Conservation (phyloP, 331 rosid genomes). For the Malus hybrid region DNA sequence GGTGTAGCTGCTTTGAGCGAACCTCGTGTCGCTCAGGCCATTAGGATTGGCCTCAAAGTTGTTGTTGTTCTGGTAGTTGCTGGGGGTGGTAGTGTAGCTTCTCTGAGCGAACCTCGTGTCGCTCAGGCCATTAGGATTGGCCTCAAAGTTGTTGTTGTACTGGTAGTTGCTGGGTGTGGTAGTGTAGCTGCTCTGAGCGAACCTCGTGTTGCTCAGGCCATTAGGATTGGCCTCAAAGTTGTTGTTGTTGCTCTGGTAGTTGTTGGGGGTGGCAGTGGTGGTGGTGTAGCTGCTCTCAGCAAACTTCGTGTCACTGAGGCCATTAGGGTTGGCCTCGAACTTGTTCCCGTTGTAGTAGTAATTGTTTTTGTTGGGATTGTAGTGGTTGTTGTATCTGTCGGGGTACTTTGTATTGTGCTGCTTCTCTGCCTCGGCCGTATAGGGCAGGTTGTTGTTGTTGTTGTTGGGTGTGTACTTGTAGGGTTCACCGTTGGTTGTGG, state of each 20-base stretch:
- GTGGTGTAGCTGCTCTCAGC: slow-evolving; percentile 1
- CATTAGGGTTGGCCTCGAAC: slow-evolving; percentile 10
- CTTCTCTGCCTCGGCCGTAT: slow-evolving; percentile 9
- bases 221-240: slow-evolving; percentile 10
- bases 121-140: neutral
- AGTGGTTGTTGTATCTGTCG: slow-evolving; percentile 8
- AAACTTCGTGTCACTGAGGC: neutral
- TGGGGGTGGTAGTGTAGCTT: neutral
- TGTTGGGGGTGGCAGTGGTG: neutral
- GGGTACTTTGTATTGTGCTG: neutral
- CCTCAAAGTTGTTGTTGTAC: no score
- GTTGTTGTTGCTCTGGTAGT: neutral
- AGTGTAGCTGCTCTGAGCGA: slow-evolving; percentile 1
- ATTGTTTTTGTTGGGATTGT: slow-evolving; percentile 7
- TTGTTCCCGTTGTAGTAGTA: slow-evolving; percentile 27
- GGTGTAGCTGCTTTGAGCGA: neutral
- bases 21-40: neutral
- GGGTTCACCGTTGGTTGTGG: slow-evolving; percentile 3
- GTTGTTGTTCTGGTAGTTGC: no score
- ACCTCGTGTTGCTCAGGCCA: neutral
- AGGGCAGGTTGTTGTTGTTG: slow-evolving; percentile 7
- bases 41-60: neutral
- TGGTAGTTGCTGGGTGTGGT: no score
- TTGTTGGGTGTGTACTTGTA: neutral
- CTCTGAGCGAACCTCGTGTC: neutral